Base-by-base conservation (phyloP, 495 filamentous ascomycete genomes). In the Aspergillus sparsus region DNA sequence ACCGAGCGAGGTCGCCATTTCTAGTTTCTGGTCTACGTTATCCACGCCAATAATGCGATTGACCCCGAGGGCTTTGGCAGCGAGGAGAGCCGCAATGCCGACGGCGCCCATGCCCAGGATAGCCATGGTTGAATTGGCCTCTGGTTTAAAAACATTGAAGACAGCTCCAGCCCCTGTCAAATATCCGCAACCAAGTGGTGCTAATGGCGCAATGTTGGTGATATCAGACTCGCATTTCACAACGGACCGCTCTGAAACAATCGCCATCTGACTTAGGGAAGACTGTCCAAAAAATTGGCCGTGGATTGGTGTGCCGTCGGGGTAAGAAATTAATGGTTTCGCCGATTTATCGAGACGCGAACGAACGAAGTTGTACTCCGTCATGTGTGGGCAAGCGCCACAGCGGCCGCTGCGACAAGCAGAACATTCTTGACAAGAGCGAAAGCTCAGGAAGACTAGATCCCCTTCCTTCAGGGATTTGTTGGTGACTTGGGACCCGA, bases 131-230 rank as follows among this genome's bases (percentile, higher is more conserved):
- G 59, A 61, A 1, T 59, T 53, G 0, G 62, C 8, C 32, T 52
- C 62, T 0, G 74, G 73, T 32, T 71, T 61, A 3, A 79, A 60
- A 2, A 73, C 60, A 54, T 80, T 80, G 11, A 80, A 51, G 13
- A 81, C 68, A 0, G 79, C 73, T 9, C 75, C 77, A 7, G 75
- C 75, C 10, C 78, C 79, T 3, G 79, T 82, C 36, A 77, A 73
- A 67, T 78, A 74, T 0, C 79, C 79, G 58, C 78, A 82, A 0
- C 78, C 77, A n/a, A 82, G 50, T 2, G 79, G 75, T 13, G 78
- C 76, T 12, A 73, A 67, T 0, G 69, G 32, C 4, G 62, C 70
- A 9, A 81, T 54, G 16, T 79, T 69, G 0, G 65, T 67, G 0
- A 62, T 57, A 0, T 49, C 16, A 12, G 59, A 18, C 1, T 60